Base-by-base conservation (phyloP, 2,329 filamentous ascomycete species). In the Fusarium poae region DNA sequence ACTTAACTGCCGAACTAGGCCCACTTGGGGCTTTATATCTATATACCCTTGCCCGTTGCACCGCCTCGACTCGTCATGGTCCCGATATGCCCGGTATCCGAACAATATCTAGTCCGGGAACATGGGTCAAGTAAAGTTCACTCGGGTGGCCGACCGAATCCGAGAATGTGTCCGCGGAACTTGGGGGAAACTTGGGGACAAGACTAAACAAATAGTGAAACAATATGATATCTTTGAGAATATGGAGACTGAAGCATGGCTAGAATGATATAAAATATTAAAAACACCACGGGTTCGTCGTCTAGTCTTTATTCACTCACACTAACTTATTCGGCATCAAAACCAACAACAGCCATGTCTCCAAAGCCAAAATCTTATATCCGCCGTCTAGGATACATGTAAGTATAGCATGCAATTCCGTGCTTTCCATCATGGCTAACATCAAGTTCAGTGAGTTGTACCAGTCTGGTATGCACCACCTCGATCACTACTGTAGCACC, bases 1-100 rank as follows among this genome's bases (percentile, higher is more conserved):
- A n/a, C 2, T n/a, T n/a, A 62, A 62, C 46, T 62, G 59, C 59
- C 59, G 59, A 55, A 23, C n/a, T 23, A 46, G 59, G 30, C 40
- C 29, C 59, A 30, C 57, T 23, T 21, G 8, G 50, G 39, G 44
- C 27, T 11, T n/a, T 4, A 18, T 2, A n/a, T 29, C 30, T 20
- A 39, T 20, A 39, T 20, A 39, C 35, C 58, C 54, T 37, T 59
- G 15, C 32, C 15, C 6, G 32, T 34, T 34, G 49, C 40, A 50
- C 16, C 15, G 10, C 27, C 21, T 32, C 25, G 12, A 51, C 4
- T 20, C 4, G 46, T 37, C 18, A 13, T 29, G 18, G 30, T 21
- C 27, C 43, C 11, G 8, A 20, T 13, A 34, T 42, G 46, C 46
- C 54, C 46, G 20, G 21, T 18, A 53, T 23, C 37, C n/a, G 56